These are phyloP conservation scores for Exophiala xenobiotica DNA, from an alignment of 2,329 filamentous ascomycete species.

Conservation along the genomic window DNA sequence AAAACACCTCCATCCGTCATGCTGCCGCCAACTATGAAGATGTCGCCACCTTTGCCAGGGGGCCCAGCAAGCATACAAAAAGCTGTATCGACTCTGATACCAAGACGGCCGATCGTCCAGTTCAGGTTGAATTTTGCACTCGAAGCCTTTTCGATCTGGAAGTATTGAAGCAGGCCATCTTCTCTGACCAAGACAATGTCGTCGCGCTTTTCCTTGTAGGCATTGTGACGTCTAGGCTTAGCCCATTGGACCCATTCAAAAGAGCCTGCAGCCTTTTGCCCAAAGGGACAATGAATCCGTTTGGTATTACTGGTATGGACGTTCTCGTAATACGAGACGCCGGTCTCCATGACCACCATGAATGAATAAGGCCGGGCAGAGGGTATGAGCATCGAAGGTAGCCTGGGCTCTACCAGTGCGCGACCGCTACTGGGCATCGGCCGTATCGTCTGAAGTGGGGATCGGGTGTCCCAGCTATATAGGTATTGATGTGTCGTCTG, in stretches of 20 bases:
- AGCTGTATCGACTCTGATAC: constrained; percentile 69
- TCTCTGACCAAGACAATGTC: constrained; percentile 84
- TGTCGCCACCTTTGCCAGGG: constrained; percentile 63
- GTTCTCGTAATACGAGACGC: constrained; percentile 52
- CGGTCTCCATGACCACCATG: constrained; percentile 62
- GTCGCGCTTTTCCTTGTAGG: constrained; percentile 66
- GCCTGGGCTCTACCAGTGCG: constrained; percentile 41
- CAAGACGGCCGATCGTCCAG: constrained; percentile 57
- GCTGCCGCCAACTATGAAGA: constrained; percentile 77
- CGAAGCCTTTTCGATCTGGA: constrained; percentile 61
- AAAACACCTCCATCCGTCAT: constrained; percentile 76
- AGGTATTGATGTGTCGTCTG: constrained; percentile 46
- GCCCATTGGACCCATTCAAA: constrained; percentile 76
- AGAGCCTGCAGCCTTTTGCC: constrained; percentile 35
- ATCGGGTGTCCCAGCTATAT: constrained; percentile 55
- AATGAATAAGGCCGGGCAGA: constrained; percentile 70
- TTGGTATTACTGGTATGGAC: constrained; percentile 33
- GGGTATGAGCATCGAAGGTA: constrained; percentile 71
- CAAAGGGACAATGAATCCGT: constrained; percentile 23
- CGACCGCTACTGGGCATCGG: constrained; percentile 32
- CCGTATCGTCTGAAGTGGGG: constrained; percentile 23
- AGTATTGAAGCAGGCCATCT: constrained; percentile 74
- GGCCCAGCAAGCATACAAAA: constrained; percentile 63
- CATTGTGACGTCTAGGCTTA: constrained; percentile 66
- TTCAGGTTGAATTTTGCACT: constrained; percentile 52